Percentiles rank a stretch among this genome's conserved stretches.
These are phyloP conservation scores for Jamesozyma hellenica DNA, from an alignment of 805 yeast species.

Conservation along the genomic window DNA sequence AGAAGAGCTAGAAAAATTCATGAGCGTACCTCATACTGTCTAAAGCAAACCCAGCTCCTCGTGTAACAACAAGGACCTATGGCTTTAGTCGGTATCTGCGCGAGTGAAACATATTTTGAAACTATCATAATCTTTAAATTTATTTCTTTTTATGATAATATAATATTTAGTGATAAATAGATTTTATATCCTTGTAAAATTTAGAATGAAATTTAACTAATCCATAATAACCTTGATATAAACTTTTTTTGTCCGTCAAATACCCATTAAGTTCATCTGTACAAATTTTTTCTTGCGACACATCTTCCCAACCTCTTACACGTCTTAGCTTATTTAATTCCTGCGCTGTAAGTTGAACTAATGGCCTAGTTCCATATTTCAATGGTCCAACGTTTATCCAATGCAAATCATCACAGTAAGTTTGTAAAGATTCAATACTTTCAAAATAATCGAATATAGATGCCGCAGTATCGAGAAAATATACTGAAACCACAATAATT, in stretches of 20 bases:
- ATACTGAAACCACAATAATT: constrained; percentile 54
- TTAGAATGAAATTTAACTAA: constrained; percentile 35
- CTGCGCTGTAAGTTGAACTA: constrained; percentile 61
- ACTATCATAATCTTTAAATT: too few relatives aligned
- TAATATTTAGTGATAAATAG: not conserved
- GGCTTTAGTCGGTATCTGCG: constrained; percentile 30
- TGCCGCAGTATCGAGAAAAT: constrained; percentile 88
- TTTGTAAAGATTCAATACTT: constrained; percentile 41
- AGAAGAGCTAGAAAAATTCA: constrained; percentile 28
- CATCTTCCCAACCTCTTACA: constrained; percentile 53
- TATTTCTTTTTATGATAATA: too few relatives aligned
- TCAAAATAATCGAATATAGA: constrained; percentile 69
- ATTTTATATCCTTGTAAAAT: not conserved
- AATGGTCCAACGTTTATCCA: constrained; percentile 94
- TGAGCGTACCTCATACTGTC: constrained; percentile 33
- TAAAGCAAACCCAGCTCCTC: constrained; percentile 7
- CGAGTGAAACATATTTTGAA: constrained; percentile 19
- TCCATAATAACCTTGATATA: constrained; percentile 76
- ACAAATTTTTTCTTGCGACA: constrained; percentile 26
- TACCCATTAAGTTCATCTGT: constrained; percentile 43
- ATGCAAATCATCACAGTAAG: constrained; percentile 37
- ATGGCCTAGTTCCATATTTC: constrained; percentile 80
- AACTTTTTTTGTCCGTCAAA: constrained; percentile 51
- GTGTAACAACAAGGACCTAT: constrained; percentile 5
- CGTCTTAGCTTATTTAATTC: constrained; percentile 50